These are phyloP conservation scores for Yamadazyma friedrichii DNA, from an alignment of 1,139 yeast species.

Conservation along the genomic window DNA sequence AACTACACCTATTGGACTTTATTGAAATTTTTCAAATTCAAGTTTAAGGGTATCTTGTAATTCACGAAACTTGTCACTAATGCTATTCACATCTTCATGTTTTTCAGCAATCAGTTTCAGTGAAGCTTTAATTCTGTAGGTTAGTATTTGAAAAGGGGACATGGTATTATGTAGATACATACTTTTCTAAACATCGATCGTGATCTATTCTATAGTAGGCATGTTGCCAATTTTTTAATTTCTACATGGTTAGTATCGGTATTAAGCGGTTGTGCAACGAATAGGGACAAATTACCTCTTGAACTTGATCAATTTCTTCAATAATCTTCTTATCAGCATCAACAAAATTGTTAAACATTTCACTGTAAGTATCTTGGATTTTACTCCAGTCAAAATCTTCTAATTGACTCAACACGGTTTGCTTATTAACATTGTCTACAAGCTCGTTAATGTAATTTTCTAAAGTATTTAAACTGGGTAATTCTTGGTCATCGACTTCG, in stretches of 20 bases:
- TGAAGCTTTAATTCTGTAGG: conserved; percentile 2
- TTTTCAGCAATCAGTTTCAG: conserved; percentile 1
- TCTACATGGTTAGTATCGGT: conserved; percentile 5
- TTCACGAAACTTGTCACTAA: background rate
- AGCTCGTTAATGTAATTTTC: background rate
- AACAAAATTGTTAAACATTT: conserved; percentile 4
- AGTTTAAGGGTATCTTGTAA: conserved; percentile 1
- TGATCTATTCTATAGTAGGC: conserved; percentile 7
- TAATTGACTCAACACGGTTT: background rate
- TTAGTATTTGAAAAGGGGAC: background rate
- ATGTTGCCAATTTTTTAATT: conserved; percentile 7
- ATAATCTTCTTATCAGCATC: background rate
- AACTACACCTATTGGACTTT: conserved; percentile 3
- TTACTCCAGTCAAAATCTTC: conserved; percentile 6
- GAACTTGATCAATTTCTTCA: conserved; percentile 3
- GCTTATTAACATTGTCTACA: background rate
- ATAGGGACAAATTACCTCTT: conserved; percentile 4
- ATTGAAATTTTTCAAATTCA: conserved; percentile 4
- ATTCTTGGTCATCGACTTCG: background rate
- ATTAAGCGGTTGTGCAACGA: background rate
- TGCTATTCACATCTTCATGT: background rate
- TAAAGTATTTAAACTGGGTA: background rate
- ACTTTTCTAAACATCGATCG: conserved; percentile 5
- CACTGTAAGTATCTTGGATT: conserved; percentile 2
- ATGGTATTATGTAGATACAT: conserved; percentile 5